Percentiles rank a stretch among this genome's conserved stretches.
phyloP scores from a whole-genome alignment of 441 rosid species.

The Adansonia madagascariensis region DNA sequence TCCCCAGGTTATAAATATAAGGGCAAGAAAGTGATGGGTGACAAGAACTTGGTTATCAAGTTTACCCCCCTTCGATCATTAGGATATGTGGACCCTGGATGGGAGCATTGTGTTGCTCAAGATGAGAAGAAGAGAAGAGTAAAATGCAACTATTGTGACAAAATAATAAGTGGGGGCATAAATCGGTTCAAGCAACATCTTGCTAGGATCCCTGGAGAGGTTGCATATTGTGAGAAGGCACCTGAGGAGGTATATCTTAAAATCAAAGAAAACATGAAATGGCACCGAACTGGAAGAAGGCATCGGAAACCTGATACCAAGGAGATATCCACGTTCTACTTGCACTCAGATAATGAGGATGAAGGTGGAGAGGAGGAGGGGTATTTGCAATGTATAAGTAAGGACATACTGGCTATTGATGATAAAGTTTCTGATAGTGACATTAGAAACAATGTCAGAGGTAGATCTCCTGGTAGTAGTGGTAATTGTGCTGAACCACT shows the following conservation, averaged over 20 bases:
- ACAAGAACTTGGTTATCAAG: conserved; percentile 48
- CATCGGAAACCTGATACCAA: conserved; percentile 63
- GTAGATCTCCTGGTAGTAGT: conserved; percentile 45
- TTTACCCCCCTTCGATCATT: conserved; percentile 70
- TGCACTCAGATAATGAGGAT: conserved; percentile 68
- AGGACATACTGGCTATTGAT: conserved; percentile 47
- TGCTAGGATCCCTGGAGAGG: conserved; percentile 97
- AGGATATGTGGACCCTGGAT: conserved; percentile 95
- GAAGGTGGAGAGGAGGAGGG: conserved; percentile 65
- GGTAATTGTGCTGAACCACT: conserved; percentile 56
- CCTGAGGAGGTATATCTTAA: conserved; percentile 88
- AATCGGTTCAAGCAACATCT: conserved; percentile 95
- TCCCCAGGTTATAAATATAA: conserved; percentile 43
- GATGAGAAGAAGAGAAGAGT: conserved; percentile 92
- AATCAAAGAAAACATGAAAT: conserved; percentile 95
- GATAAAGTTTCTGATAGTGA: conserved; percentile 58
- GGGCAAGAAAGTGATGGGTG: conserved; percentile 56
- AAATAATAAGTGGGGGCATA: conserved; percentile 87
- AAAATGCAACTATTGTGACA: conserved; percentile 87
- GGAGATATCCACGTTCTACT: conserved; percentile 53
- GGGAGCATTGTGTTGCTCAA: conserved; percentile 94
- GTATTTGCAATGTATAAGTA: conserved; percentile 42
- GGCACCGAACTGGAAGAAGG: conserved; percentile 93
- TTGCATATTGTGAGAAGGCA: conserved; percentile 80
- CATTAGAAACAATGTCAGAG: conserved; percentile 48